Conservation (phyloP, 2,329 filamentous ascomycete species). For the Canariomyces notabilis region DNA sequence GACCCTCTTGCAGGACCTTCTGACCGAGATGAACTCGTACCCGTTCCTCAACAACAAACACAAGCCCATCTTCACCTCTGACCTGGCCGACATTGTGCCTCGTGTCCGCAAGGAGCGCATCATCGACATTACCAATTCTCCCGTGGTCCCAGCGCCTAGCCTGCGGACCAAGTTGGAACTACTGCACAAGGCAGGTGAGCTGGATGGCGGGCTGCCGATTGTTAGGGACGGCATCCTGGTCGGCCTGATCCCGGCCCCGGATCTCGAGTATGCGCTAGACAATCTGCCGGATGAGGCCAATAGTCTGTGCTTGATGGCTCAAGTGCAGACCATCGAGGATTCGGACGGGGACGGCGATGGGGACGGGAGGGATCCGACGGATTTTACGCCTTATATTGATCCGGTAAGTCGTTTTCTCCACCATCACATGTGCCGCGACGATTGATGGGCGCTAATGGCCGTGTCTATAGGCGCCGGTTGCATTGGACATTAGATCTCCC, state of each 20-base stretch:
- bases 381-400: conserved; percentile 90
- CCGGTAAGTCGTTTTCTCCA: conserved; percentile 50
- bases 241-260: conserved; percentile 87
- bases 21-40: conserved; percentile 96
- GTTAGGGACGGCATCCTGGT: conserved; percentile 73
- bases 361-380: conserved; percentile 62
- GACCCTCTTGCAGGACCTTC: conserved; percentile 58
- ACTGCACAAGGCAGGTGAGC: conserved; percentile 78
- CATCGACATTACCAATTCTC: conserved; percentile 83
- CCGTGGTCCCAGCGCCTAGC: conserved; percentile 69
- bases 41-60: conserved; percentile 97
- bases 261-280: conserved; percentile 89
- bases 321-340: conserved; percentile 58
- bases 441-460: no score
- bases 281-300: conserved; percentile 70
- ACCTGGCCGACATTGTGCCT: conserved; percentile 80
- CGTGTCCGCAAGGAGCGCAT: conserved; percentile 68
- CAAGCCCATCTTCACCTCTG: conserved; percentile 83
- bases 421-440: conserved; percentile 28
- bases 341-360: conserved; percentile 48
- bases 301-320: conserved; percentile 76
- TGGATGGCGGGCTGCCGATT: conserved; percentile 89
- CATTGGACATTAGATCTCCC: conserved; percentile 80
- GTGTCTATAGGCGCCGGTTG: conserved; percentile 68
- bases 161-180: conserved; percentile 77